A percentile compares a stretch with the other conserved stretches of the same genome.
Conservation (phyloP, 768 basidiomycete species). For the Postia placenta region DNA sequence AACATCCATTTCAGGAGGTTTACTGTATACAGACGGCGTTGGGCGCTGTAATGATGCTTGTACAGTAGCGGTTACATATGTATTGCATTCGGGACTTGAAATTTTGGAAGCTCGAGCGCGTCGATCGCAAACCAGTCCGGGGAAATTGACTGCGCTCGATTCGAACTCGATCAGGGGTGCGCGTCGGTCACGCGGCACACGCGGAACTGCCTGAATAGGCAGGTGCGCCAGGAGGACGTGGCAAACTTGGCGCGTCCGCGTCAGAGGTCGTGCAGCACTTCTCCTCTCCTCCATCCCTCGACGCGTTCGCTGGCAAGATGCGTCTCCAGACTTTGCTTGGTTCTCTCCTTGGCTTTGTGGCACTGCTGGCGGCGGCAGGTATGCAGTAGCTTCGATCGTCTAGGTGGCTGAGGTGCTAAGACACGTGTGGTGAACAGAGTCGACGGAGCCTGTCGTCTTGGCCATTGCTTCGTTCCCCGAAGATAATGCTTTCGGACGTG, state of each 20-base stretch:
- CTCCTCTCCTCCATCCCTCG: conserved; percentile 4
- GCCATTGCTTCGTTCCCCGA: conserved; percentile 58
- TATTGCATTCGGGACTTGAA: no score
- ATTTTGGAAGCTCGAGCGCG: no score
- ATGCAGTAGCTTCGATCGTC: no score
- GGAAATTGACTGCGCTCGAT: neutral
- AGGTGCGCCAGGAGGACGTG: conserved; percentile 14
- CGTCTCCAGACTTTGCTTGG: conserved; percentile 26
- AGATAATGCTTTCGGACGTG: conserved; percentile 71
- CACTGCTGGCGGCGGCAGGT: conserved; percentile 24
- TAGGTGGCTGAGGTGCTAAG: no score
- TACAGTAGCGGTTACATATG: no score
- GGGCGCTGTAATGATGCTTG: no score
- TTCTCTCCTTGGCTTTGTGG: conserved; percentile 21
- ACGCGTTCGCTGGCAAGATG: conserved; percentile 23
- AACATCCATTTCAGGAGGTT: neutral
- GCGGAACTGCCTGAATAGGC: conserved; percentile 7
- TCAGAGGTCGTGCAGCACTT: neutral
- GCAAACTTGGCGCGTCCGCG: conserved; percentile 5
- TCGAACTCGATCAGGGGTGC: neutral
- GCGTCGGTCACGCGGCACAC: conserved; percentile 11
- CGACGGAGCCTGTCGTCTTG: conserved; percentile 43
- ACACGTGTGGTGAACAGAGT: no score
- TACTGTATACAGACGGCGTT: no score
- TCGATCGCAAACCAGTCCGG: no score